Percentiles rank a stretch among this genome's conserved stretches.
Evolutionary conservation across 2,329 filamentous ascomycete species (phyloP).

Genomic region (Calonectria fujianensis): DNA sequence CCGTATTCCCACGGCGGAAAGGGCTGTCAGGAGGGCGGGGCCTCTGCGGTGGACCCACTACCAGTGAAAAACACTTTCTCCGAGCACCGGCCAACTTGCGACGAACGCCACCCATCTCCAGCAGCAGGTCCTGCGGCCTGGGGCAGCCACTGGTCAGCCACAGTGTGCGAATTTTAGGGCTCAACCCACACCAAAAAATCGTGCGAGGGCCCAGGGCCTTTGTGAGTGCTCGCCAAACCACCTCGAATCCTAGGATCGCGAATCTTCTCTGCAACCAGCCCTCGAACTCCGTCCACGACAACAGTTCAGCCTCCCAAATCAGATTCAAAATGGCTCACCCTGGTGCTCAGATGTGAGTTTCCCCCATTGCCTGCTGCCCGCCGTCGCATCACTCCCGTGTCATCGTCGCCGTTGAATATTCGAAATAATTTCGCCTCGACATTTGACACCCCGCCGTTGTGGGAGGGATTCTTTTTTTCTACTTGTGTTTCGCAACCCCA

Average conservation of each 20-base stretch:
- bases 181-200: slow-evolving; percentile 61
- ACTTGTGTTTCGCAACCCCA: slow-evolving; percentile 6
- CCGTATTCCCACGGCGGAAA: slow-evolving; percentile 37
- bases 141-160: slow-evolving; percentile 11
- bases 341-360: slow-evolving; percentile 78
- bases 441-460: slow-evolving; percentile 28
- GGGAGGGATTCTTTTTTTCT: slow-evolving; percentile 20
- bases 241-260: slow-evolving; percentile 55
- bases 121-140: background rate
- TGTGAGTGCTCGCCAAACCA: slow-evolving; percentile 54
- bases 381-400: slow-evolving; percentile 16
- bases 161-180: slow-evolving; percentile 55
- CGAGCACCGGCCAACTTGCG: slow-evolving; percentile 36
- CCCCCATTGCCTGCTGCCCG: slow-evolving; percentile 24
- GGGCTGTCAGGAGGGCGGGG: background rate
- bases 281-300: slow-evolving; percentile 62
- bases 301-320: slow-evolving; percentile 55
- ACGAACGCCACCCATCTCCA: background rate
- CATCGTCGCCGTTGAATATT: slow-evolving; percentile 21
- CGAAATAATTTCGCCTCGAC: slow-evolving; percentile 26
- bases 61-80: slow-evolving; percentile 46
- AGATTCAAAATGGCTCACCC: slow-evolving; percentile 75
- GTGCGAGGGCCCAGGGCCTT: slow-evolving; percentile 46
- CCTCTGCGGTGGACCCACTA: background rate
- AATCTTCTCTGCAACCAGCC: slow-evolving; percentile 56